phyloP scores from a whole-genome alignment of 192 early-diverging fungal genomes.

The Blastocladiella britannica region DNA sequence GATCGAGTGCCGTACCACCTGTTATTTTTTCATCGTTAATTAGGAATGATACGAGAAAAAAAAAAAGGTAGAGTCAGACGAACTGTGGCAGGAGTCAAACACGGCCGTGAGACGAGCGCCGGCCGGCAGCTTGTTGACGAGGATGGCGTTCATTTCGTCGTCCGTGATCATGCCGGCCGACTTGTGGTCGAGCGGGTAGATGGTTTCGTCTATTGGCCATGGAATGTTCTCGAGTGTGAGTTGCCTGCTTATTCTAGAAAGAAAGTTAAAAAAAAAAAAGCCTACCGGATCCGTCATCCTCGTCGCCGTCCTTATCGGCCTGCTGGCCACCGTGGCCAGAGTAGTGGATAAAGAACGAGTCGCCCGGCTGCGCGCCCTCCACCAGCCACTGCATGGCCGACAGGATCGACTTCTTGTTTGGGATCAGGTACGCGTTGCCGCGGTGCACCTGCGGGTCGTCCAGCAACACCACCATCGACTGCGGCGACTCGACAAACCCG shows the following conservation, averaged over 20 bases:
- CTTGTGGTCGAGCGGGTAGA: slow-evolving; percentile 54
- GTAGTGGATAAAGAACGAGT: slow-evolving; percentile 59
- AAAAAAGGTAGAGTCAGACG: too few species aligned
- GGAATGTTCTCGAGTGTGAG: too few species aligned
- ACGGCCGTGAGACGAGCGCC: slow-evolving; percentile 50
- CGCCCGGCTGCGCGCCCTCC: slow-evolving; percentile 38
- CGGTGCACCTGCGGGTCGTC: slow-evolving; percentile 5
- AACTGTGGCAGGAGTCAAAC: slow-evolving; percentile 56
- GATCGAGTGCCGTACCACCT: slow-evolving; percentile 36
- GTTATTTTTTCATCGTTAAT: too few species aligned
- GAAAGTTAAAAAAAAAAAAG: neutral
- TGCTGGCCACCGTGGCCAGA: slow-evolving; percentile 47
- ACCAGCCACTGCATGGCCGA: slow-evolving; percentile 47
- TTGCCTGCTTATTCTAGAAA: too few species aligned
- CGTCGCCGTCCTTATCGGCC: slow-evolving; percentile 17
- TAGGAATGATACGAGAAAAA: too few species aligned
- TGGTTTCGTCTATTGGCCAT: slow-evolving; percentile 32
- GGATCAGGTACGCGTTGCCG: slow-evolving; percentile 29
- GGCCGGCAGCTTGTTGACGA: slow-evolving; percentile 41
- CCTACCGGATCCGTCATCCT: slow-evolving; percentile 19
- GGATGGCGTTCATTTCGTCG: slow-evolving; percentile 36
- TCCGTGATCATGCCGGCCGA: slow-evolving; percentile 43
- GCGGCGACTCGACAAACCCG: slow-evolving; percentile 28
- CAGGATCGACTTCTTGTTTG: slow-evolving; percentile 32
- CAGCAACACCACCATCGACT: slow-evolving; percentile 6